phyloP scores from a whole-genome alignment of 345 rosid species.

The Populus tremula region DNA sequence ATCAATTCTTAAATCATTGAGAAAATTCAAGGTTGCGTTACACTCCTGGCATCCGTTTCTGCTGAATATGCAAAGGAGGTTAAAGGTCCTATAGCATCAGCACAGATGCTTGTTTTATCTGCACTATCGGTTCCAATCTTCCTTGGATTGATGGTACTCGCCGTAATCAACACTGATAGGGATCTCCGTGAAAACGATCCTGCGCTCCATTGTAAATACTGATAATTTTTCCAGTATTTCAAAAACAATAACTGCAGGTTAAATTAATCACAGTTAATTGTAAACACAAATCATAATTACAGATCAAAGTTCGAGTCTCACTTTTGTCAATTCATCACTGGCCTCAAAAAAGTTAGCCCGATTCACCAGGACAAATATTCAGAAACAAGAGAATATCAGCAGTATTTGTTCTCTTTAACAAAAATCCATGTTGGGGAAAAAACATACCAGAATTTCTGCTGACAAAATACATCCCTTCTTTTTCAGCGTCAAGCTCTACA shows the following conservation, averaged over 20 bases:
- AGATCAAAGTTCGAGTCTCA: not conserved
- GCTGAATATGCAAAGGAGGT: constrained; percentile 50
- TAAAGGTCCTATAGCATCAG: constrained; percentile 30
- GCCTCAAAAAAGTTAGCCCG: not conserved
- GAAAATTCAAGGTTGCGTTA: constrained; percentile 56
- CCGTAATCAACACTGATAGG: constrained; percentile 35
- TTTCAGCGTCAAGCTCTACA: constrained; percentile 10
- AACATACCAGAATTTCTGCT: constrained; percentile 5
- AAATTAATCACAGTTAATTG: not conserved
- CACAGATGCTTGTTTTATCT: constrained; percentile 39
- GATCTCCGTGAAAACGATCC: constrained; percentile 38
- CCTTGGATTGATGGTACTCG: constrained; percentile 48
- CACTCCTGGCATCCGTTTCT: constrained; percentile 61
- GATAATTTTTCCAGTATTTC: constrained; percentile 16
- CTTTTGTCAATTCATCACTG: not conserved
- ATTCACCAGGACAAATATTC: not conserved
- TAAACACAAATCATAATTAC: not conserved
- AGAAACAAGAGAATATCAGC: not conserved
- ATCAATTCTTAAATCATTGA: constrained; percentile 35
- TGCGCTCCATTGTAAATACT: not conserved
- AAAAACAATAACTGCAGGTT: constrained; percentile 15
- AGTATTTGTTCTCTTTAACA: not conserved
- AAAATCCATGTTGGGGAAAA: not conserved
- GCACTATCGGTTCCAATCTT: constrained; percentile 47
- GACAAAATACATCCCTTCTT: constrained; percentile 19